phyloP scores from a whole-genome alignment of 2,329 filamentous ascomycete genomes.

The Fusarium mangiferae region DNA sequence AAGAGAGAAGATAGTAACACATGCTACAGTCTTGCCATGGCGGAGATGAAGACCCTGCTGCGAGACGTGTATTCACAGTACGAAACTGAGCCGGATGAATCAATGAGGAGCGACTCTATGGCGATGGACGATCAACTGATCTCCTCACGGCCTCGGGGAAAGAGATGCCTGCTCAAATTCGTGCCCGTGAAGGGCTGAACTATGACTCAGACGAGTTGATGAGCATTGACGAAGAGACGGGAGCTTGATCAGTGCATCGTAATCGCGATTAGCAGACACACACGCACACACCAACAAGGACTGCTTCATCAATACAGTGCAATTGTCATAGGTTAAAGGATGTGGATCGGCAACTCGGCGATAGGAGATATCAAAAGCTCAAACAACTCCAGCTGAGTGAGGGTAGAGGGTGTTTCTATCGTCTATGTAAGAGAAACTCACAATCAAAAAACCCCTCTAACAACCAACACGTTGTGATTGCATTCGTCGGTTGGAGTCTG shows the following conservation, averaged over 20 bases:
- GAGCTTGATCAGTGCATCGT: background rate
- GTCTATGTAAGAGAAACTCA: background rate
- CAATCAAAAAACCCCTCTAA: background rate
- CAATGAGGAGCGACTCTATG: slow-evolving; percentile 68
- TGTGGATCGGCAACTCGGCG: background rate
- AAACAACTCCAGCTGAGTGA: background rate
- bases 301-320: too few relatives aligned
- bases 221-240: background rate
- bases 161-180: slow-evolving; percentile 67
- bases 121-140: slow-evolving; percentile 74
- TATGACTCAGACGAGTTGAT: background rate
- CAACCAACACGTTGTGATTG: background rate
- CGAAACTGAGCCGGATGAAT: slow-evolving; percentile 63
- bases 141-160: slow-evolving; percentile 69
- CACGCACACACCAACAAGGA: background rate
- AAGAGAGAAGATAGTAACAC: background rate
- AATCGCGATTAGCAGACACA: background rate
- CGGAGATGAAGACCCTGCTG: slow-evolving; percentile 75
- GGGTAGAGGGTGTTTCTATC: background rate
- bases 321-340: background rate
- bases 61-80: slow-evolving; percentile 70
- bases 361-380: background rate
- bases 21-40: slow-evolving; percentile 62
- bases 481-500: background rate
- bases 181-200: slow-evolving; percentile 44